phyloP scores from a whole-genome alignment of 1,284 basidiomycete species.

The Fistulina hepatica region DNA sequence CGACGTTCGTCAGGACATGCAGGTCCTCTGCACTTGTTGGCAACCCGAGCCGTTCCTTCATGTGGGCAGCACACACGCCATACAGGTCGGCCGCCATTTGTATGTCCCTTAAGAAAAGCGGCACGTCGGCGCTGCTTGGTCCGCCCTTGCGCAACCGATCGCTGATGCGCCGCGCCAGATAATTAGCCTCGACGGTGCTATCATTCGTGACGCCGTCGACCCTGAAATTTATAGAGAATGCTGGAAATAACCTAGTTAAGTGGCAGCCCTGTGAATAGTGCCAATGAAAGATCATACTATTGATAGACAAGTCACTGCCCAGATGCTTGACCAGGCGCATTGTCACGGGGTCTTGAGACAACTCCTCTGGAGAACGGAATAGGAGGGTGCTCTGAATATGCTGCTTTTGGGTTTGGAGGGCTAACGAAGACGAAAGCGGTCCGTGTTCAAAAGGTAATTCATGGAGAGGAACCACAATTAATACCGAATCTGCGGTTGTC shows the following conservation, averaged over 20 bases:
- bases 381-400: conserved; percentile 30
- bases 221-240: conserved; percentile 36
- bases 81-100: conserved; percentile 25
- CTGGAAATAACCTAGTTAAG: too few relatives aligned
- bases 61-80: conserved; percentile 22
- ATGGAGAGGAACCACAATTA: conserved; percentile 30
- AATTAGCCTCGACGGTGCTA: conserved; percentile 34
- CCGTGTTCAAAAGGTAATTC: conserved; percentile 24
- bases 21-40: conserved; percentile 23
- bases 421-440: conserved; percentile 8
- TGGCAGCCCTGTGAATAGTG: too few relatives aligned
- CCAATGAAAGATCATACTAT: too few relatives aligned
- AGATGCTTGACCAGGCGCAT: conserved; percentile 23
- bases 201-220: conserved; percentile 26
- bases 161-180: conserved; percentile 32
- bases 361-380: conserved; percentile 21
- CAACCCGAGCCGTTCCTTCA: conserved; percentile 29
- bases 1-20: conserved; percentile 29
- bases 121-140: conserved; percentile 20
- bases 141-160: conserved; percentile 24
- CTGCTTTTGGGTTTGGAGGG: conserved; percentile 23
- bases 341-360: conserved; percentile 25
- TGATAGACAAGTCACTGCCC: conserved; percentile 36
- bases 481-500: conserved; percentile 21
- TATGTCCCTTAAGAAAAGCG: conserved; percentile 29